Percentiles rank a stretch among this genome's conserved stretches.
phyloP scores from a whole-genome alignment of 257 asterid genomes.

The Salvia miltiorrhiza region DNA sequence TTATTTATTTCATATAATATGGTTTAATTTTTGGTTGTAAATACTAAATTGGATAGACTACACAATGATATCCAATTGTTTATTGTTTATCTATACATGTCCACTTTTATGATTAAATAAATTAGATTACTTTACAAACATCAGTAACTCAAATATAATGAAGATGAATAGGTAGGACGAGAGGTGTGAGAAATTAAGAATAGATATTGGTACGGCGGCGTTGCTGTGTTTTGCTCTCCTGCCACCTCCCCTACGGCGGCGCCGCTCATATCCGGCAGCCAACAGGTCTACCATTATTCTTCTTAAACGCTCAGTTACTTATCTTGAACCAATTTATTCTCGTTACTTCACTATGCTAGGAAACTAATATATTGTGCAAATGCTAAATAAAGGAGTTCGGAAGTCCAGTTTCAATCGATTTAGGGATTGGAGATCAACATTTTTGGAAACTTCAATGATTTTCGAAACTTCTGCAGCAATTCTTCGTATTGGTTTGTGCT shows the following conservation, averaged over 20 bases:
- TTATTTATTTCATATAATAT: no score
- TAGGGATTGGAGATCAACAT: not conserved
- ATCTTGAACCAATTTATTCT: not conserved
- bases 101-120: no score
- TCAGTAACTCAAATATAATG: no score
- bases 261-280: not conserved
- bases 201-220: no score
- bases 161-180: no score
- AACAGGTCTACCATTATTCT: not conserved
- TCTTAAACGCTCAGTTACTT: not conserved
- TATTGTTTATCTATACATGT: no score
- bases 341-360: not conserved
- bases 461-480: not conserved
- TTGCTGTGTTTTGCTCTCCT: not conserved
- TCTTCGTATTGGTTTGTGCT: not conserved
- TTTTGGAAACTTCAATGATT: not conserved
- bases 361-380: not conserved
- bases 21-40: no score
- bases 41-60: no score
- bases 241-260: not conserved
- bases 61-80: no score
- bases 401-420: not conserved
- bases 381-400: not conserved
- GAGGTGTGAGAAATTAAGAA: no score
- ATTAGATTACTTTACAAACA: no score